Percentiles rank a stretch among this genome's conserved stretches.
Evolutionary conservation across 2,329 filamentous ascomycete genomes (phyloP).

Genomic region (Exophiala sp.): DNA sequence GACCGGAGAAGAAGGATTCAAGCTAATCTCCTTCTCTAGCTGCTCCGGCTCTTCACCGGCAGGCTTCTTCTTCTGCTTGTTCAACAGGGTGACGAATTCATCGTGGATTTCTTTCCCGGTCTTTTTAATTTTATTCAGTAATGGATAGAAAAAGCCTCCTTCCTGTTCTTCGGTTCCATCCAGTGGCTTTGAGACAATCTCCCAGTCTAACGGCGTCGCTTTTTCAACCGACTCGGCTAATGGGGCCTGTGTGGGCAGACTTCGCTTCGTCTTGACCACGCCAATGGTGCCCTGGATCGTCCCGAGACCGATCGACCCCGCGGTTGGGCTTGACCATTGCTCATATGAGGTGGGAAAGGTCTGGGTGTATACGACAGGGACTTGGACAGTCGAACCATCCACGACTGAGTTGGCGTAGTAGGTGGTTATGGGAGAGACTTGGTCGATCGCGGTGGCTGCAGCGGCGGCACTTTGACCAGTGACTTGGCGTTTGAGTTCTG

Average conservation of each 20-base stretch:
- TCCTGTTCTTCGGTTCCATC: neutral
- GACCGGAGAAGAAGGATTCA: neutral
- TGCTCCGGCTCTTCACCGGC: neutral
- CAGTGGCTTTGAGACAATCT: neutral
- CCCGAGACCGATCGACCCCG: slow-evolving; percentile 33
- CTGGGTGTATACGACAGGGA: slow-evolving; percentile 29
- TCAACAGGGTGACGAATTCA: neutral
- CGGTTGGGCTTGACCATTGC: slow-evolving; percentile 31
- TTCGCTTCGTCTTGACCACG: slow-evolving; percentile 24
- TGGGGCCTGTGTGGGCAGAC: slow-evolving; percentile 18
- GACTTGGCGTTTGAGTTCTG: slow-evolving; percentile 24
- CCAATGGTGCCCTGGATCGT: slow-evolving; percentile 27
- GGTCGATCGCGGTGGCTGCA: slow-evolving; percentile 29
- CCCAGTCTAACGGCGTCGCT: too few relatives aligned
- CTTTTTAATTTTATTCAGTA: neutral
- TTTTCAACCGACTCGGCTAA: neutral
- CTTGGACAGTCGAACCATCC: slow-evolving; percentile 12
- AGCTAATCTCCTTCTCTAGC: neutral
- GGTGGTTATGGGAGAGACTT: slow-evolving; percentile 31
- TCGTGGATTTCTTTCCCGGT: neutral
- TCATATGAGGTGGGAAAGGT: slow-evolving; percentile 30
- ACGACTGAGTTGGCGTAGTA: slow-evolving; percentile 15
- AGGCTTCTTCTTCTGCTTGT: neutral
- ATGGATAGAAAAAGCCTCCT: neutral
- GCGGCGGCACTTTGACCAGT: slow-evolving; percentile 31